Conservation (phyloP, 768 basidiomycete species). For the Termitomyces sp. region DNA sequence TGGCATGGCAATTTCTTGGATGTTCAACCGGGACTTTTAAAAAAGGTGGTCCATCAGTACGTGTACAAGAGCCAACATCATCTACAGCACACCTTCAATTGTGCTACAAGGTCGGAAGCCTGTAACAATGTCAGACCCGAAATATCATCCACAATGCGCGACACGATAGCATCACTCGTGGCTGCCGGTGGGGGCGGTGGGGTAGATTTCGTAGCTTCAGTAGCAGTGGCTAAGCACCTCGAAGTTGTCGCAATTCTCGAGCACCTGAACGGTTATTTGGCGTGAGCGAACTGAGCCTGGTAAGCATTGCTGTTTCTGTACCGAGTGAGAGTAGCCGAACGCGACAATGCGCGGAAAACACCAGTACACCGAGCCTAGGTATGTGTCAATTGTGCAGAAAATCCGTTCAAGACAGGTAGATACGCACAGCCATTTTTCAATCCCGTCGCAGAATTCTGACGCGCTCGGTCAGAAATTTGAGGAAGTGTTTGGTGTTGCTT, state of each 20-base stretch:
- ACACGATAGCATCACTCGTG: constrained; percentile 60
- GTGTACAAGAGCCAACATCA: background rate
- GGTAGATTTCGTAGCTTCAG: constrained; percentile 35
- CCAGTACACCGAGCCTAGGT: constrained; percentile 39
- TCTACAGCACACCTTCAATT: constrained; percentile 69
- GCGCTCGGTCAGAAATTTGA: constrained; percentile 29
- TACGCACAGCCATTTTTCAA: constrained; percentile 36
- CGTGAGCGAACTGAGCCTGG: constrained; percentile 6
- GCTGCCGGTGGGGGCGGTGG: constrained; percentile 30
- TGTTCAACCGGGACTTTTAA: constrained; percentile 80
- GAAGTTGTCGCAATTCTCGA: constrained; percentile 31
- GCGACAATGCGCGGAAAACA: constrained; percentile 35
- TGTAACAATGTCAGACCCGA: constrained; percentile 84
- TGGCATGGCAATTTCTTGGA: constrained; percentile 95
- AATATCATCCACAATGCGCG: constrained; percentile 89
- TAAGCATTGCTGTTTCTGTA: constrained; percentile 15
- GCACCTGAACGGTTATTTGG: constrained; percentile 20
- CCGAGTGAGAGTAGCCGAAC: constrained; percentile 31
- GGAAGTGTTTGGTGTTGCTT: constrained; percentile 27
- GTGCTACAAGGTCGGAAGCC: constrained; percentile 88
- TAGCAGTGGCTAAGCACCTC: constrained; percentile 55
- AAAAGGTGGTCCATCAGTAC: background rate
- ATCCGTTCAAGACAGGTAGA: background rate
- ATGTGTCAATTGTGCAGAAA: background rate
- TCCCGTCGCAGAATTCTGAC: constrained; percentile 6